Percentiles rank a stretch among this genome's conserved stretches.
These are phyloP conservation scores for Saitozyma sp. DNA, from an alignment of 768 basidiomycete genomes.

Conservation along the genomic window DNA sequence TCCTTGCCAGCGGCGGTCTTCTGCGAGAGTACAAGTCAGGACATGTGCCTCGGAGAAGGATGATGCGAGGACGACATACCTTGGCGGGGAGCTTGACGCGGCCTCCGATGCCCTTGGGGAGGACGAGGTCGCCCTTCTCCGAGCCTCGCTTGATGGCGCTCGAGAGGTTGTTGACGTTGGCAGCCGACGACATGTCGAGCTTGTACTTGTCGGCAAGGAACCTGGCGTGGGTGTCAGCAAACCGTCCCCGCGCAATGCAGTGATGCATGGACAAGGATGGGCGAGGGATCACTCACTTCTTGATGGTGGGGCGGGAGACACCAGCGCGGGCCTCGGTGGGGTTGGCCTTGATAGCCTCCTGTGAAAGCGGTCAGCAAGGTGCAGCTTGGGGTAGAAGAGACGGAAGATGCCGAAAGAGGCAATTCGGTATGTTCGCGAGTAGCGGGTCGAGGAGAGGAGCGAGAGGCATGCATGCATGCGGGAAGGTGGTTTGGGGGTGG, in stretches of 20 bases:
- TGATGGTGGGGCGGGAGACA: constrained; percentile 74
- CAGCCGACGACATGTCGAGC: constrained; percentile 70
- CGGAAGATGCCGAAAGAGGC: not conserved
- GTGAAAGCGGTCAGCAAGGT: constrained; percentile 5
- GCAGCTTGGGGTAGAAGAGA: constrained; percentile 3
- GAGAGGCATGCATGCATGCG: not conserved
- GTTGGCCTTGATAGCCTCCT: constrained; percentile 73
- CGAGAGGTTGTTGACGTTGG: constrained; percentile 75
- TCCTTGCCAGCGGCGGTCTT: constrained; percentile 49
- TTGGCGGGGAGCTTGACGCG: constrained; percentile 51
- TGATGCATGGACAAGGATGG: not conserved
- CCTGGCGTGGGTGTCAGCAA: constrained; percentile 54
- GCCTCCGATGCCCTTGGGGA: constrained; percentile 74
- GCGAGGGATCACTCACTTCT: constrained; percentile 62
- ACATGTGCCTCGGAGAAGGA: not conserved
- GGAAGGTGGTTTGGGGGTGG: not conserved
- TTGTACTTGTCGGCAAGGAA: constrained; percentile 81
- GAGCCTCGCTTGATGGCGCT: constrained; percentile 77
- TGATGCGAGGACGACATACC: constrained; percentile 24
- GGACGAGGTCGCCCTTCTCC: constrained; percentile 76
- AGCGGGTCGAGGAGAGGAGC: not conserved
- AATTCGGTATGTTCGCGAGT: not conserved
- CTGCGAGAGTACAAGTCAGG: constrained; percentile 15
- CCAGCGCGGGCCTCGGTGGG: constrained; percentile 68
- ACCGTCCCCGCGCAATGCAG: not conserved